Base-by-base conservation (phyloP, 2,329 filamentous ascomycete genomes). In the Incumbomyces lentus region DNA sequence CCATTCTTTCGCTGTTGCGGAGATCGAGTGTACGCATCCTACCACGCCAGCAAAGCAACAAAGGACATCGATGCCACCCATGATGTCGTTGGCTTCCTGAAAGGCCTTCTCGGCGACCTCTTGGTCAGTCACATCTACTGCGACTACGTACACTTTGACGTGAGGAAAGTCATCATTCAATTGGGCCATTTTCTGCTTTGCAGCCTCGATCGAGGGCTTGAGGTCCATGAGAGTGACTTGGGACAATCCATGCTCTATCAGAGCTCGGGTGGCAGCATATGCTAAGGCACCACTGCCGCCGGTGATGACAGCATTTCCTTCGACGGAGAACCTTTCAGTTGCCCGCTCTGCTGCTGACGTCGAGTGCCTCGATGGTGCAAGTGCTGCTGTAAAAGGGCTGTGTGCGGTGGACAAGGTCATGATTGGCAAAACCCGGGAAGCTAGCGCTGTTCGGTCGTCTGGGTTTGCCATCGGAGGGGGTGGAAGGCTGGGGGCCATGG, bases 31-130 rank as follows among this genome's bases (percentile, higher is more conserved):
- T 0, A 72, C 68, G 53, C 76, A 82, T 32, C 71, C 72, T 0
- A 86, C 83, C 0, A 87, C 72, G 4, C 84, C 83, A 0, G 81
- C 83, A 55, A 84, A 84, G 54, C 76, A 80, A 52, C 77, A 70
- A 1, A 83, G 64, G 36, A 75, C 73, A 38, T 53, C 53, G 30
- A 58, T 53, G 13, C 48, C 43, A 18, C 39, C 29, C 49, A 55
- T 53, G 22, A 49, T 55, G 10, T 61, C 53, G 0, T 64, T 66
- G 0, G 66, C 67, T 39, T 64, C 59, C 5, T 61, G 50, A 2
- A 75, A 63, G 1, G 68, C 70, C 6, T 63, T 55, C 1, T 65
- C 61, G 2, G 81, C 70, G 2, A 62, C 65, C 1, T 34, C 38
- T 40, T 53, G 50, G 38, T 75, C 69, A 0, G 79, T 81, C 2